Conservation (phyloP, 192 early-diverging fungal genomes). For the Coemansia guatemalensis region DNA sequence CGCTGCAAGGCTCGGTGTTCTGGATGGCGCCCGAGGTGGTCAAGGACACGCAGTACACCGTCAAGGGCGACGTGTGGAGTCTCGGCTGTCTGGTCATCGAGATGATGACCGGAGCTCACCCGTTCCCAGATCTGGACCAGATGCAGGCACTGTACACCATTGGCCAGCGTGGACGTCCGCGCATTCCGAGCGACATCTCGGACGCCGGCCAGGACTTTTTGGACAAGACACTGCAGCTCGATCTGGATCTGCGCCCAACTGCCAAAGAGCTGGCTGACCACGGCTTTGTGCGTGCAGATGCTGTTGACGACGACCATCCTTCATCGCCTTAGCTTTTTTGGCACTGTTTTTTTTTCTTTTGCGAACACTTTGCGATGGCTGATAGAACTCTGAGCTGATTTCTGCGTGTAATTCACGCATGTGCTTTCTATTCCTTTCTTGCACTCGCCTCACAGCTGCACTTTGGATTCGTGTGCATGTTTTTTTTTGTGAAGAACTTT, state of each 20-base stretch:
- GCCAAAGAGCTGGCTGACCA: constrained; percentile 49
- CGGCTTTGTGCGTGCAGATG: constrained; percentile 34
- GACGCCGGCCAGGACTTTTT: constrained; percentile 45
- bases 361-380: no score
- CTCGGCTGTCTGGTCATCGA: constrained; percentile 96
- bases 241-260: constrained; percentile 53
- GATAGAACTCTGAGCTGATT: no score
- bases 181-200: constrained; percentile 47
- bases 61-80: constrained; percentile 93
- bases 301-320: constrained; percentile 9
- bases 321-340: constrained; percentile 23
- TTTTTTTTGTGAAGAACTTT: no score
- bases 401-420: no score
- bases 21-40: constrained; percentile 99
- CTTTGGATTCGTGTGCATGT: no score
- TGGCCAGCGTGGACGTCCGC: constrained; percentile 44
- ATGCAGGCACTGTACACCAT: constrained; percentile 81
- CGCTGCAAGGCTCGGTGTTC: constrained; percentile 92
- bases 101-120: constrained; percentile 96
- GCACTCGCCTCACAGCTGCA: no score
- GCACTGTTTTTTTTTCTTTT: not conserved
- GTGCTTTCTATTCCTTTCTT: no score
- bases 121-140: constrained; percentile 79
- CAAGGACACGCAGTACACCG: constrained; percentile 86
- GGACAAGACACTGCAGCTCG: constrained; percentile 48